These are phyloP conservation scores for Eragrostis nindensis DNA, from an alignment of 176 grass and related monocot species.

Conservation along the genomic window DNA sequence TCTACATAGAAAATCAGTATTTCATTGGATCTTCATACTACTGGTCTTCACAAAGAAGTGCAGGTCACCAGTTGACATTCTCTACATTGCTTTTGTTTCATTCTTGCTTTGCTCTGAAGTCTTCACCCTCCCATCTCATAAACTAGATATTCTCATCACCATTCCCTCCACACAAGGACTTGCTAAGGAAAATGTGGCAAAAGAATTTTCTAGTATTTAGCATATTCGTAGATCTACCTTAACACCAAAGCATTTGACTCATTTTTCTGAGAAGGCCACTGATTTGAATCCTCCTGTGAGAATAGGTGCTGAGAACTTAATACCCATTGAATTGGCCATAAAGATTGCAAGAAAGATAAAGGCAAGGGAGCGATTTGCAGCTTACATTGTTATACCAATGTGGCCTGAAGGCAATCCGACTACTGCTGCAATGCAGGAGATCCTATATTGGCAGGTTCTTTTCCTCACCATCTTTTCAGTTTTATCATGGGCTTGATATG, in stretches of 20 bases:
- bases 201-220: neutral
- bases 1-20: conserved; percentile 98
- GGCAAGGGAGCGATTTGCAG: conserved; percentile 69
- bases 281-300: conserved; percentile 15
- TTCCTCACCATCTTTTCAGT: neutral
- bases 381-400: conserved; percentile 92
- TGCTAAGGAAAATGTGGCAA: neutral
- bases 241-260: neutral
- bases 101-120: neutral
- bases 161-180: neutral
- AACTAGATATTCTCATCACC: neutral
- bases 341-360: conserved; percentile 94
- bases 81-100: neutral
- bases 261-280: conserved; percentile 4
- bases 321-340: conserved; percentile 89
- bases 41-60: conserved; percentile 83
- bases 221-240: neutral
- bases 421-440: conserved; percentile 78
- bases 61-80: conserved; percentile 52
- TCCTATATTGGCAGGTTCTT: conserved; percentile 93
- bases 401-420: conserved; percentile 92
- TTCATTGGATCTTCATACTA: conserved; percentile 91
- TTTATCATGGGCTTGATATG: neutral
- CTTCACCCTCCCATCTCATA: neutral
- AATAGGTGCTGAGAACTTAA: conserved; percentile 84